Percentiles rank a stretch among this genome's conserved stretches.
phyloP scores from a whole-genome alignment of 495 filamentous ascomycete species.

The Penicillium canescens region DNA sequence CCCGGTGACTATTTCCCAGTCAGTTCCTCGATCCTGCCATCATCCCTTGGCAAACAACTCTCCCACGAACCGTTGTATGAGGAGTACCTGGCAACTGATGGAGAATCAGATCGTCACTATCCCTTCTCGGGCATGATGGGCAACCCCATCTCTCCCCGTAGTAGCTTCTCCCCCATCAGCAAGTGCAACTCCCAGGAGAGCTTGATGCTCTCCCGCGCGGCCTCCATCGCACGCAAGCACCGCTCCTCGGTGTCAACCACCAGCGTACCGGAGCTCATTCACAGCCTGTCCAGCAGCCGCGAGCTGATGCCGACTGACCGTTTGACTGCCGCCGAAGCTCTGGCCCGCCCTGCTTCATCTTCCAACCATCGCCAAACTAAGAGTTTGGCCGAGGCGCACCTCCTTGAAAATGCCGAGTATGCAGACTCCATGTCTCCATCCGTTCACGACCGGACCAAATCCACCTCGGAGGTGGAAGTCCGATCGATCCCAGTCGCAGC shows the following conservation, averaged over 20 bases:
- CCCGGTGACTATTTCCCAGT: slow-evolving; percentile 39
- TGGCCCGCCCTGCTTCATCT: slow-evolving; percentile 30
- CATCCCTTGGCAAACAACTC: slow-evolving; percentile 33
- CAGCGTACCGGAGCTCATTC: slow-evolving; percentile 57
- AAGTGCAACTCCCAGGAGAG: slow-evolving; percentile 61
- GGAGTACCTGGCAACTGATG: slow-evolving; percentile 47
- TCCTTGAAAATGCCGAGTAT: slow-evolving; percentile 27
- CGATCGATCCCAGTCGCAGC: slow-evolving; percentile 9
- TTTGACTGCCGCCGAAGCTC: slow-evolving; percentile 28
- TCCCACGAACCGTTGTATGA: slow-evolving; percentile 49
- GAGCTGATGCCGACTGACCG: slow-evolving; percentile 41
- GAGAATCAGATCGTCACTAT: slow-evolving; percentile 47
- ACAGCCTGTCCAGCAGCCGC: slow-evolving; percentile 48
- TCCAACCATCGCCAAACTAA: slow-evolving; percentile 44
- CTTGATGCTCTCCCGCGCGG: slow-evolving; percentile 48
- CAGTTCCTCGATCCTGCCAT: slow-evolving; percentile 30
- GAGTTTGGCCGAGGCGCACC: slow-evolving; percentile 38
- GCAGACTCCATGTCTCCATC: slow-evolving; percentile 4
- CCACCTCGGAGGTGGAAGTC: slow-evolving; percentile 33
- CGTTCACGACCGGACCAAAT: slow-evolving; percentile 40
- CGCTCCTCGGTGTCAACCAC: slow-evolving; percentile 57
- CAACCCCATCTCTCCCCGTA: slow-evolving; percentile 45
- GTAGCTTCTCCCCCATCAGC: slow-evolving; percentile 57
- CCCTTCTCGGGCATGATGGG: slow-evolving; percentile 39
- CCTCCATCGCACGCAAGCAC: slow-evolving; percentile 52